These are phyloP conservation scores for Anthracocystis panici-leucophaei DNA, from an alignment of 1,284 basidiomycete genomes.

Conservation along the genomic window DNA sequence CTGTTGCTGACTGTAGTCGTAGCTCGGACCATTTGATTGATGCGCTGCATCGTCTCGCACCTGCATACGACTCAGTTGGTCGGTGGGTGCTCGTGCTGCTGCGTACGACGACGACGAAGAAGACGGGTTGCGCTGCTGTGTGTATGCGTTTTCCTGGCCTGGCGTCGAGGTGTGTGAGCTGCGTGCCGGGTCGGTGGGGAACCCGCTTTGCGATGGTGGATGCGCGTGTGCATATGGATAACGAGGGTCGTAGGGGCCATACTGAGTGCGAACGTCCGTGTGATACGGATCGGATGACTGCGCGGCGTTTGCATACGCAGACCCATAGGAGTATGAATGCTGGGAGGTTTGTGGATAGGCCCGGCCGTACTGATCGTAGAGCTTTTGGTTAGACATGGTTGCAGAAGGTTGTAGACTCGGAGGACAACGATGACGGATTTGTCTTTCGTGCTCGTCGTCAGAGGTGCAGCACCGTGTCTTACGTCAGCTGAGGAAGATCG, in stretches of 20 bases:
- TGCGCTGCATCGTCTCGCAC: constrained; percentile 9
- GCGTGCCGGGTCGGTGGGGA: constrained; percentile 1
- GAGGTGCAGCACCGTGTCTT: background rate
- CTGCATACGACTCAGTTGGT: constrained; percentile 29
- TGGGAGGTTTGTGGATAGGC: constrained; percentile 18
- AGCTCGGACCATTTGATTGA: background rate
- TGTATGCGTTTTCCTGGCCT: background rate
- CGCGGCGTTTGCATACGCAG: background rate
- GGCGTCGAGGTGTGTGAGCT: background rate
- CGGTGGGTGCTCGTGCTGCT: constrained; percentile 6
- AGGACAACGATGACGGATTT: background rate
- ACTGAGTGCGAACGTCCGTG: constrained; percentile 19
- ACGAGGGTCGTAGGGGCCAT: constrained; percentile 42
- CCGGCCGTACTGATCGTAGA: constrained; percentile 26
- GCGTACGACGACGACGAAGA: constrained; percentile 16
- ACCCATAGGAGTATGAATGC: constrained; percentile 8
- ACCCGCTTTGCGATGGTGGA: constrained; percentile 1
- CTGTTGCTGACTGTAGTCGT: constrained; percentile 10
- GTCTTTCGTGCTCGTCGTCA: background rate
- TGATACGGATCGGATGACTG: constrained; percentile 23
- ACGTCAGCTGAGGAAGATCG: too few relatives aligned
- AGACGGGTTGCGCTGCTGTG: constrained; percentile 16
- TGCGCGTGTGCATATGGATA: constrained; percentile 20
- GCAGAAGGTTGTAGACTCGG: background rate
- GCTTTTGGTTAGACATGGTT: constrained; percentile 29